Base-by-base conservation (phyloP, 2,329 filamentous ascomycete genomes). In the Sporothrix brunneoviolacea region DNA sequence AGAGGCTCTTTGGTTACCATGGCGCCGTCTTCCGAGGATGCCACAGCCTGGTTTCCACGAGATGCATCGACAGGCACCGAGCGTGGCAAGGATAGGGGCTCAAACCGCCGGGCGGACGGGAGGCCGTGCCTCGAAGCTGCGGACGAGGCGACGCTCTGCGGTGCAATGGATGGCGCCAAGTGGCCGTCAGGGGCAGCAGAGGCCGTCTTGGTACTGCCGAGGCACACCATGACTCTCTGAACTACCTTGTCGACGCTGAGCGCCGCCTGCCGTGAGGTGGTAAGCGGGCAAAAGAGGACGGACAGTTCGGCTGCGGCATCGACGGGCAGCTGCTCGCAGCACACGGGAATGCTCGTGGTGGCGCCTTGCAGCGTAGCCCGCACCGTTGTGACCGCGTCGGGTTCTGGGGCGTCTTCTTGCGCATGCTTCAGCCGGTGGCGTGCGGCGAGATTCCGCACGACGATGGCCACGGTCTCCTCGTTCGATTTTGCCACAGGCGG, bases 261-360 rank as follows among this genome's bases (percentile, higher is more conserved):
- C 3, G 65, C 59, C 15, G 61, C 60, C 21, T 71, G 67, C 8
- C 60, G 63, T 44, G 63, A 66, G 55, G 76, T 68, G 5, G 70
- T 64, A 3, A 79, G 60, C 3, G 71, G 67, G 57, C 77, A 81
- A 54, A 80, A 80, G 8, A 66, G 68, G 42, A 63, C 65, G 18
- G 72, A 67, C 10, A 81, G 62, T 54, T 75, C 72, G 19, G 71
- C 63, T 3, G 69, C 69, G 9, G 73, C 68, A 53, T 81, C 75
- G 7, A 68, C 55, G 16, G 65, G 58, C 18, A 81, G 65, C 43
- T 72, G 70, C 4, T 69, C 62, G 54, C 78, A 81, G 59, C 78
- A 82, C 4, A 70, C 63, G 2, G 67, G 59, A 24, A 67, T 52
- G 4, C 60, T 44, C 2, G 51, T 52, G n/a, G 35, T 30, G 24